Base-by-base conservation (phyloP, 768 basidiomycete species). In the Termitomyces titanicus region DNA sequence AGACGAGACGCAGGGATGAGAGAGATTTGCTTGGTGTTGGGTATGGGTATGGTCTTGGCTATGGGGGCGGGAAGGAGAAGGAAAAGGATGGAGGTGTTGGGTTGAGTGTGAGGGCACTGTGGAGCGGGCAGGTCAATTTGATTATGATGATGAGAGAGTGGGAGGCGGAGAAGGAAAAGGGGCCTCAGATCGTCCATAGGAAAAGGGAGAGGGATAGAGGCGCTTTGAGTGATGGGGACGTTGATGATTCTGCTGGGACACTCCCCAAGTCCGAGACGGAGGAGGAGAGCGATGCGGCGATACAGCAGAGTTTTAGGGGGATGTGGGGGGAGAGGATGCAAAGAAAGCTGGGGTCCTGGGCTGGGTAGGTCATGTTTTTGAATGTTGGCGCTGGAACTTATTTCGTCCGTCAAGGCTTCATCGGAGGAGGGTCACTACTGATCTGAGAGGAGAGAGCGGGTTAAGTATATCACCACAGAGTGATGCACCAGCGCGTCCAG, bases 281-380 rank as follows among this genome's bases (percentile, higher is more conserved):
- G 58, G 79, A 80, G 33, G 79, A 80, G 61, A 77, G 77, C 39
- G 77, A 76, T 29, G 47, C 55, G 31, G 67, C 45, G n/a, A 54
- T 63, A 2, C 56, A 56, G 45, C 55, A 33, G 27, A 49, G 61
- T 53, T 70, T 73, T 56, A 68, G 69, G 11, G 68, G 72, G 3
- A 70, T 73, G 60, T 80, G 78, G 78, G 67, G 75, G 12, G 77
- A 71, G 27, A 69, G 64, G 43, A 69, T 78, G 59, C 73, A 74
- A 54, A 74, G 68, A 53, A 79, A 75, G 54, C 63, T 80, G 18
- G 78, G 72, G 52, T 72, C 68, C 18, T 80, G 77, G 78, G 66
- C 77, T 47, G 71, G 71, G 76, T 76, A 56, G 47, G 72, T 68
- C 27, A 34, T 44, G 9, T 56, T 10, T 22, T 37, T 44, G 17